Conservation (phyloP, 768 basidiomycete species). For the Phanerochaete sordida region DNA sequence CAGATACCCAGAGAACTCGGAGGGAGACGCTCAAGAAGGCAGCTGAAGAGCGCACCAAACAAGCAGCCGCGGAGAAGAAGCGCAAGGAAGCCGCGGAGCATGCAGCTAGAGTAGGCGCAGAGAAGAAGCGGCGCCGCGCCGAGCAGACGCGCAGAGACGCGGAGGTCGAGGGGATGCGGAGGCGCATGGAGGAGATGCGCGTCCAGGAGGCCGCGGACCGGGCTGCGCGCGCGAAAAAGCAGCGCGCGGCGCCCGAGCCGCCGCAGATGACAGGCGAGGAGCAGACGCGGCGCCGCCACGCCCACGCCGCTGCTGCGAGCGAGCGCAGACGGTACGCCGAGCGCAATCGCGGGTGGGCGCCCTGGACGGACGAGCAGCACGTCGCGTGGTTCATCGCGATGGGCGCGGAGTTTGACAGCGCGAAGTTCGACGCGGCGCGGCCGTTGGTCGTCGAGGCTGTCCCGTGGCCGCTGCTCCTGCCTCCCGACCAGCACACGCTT, state of each 20-base stretch:
- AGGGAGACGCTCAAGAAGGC: no score
- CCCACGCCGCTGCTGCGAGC: neutral
- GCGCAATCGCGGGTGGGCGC: neutral
- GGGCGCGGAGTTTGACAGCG: slow-evolving; percentile 50
- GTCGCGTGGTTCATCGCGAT: neutral
- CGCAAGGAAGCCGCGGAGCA: no score
- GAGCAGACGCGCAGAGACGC: neutral
- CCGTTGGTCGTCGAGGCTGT: slow-evolving; percentile 58
- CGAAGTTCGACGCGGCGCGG: slow-evolving; percentile 48
- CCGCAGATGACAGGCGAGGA: no score
- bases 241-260: neutral
- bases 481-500: slow-evolving; percentile 47
- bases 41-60: no score
- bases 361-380: neutral
- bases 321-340: neutral
- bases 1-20: no score
- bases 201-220: neutral
- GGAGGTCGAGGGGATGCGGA: neutral
- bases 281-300: no score
- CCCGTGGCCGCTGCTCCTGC: slow-evolving; percentile 71
- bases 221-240: neutral
- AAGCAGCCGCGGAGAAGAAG: no score
- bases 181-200: neutral
- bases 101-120: no score
- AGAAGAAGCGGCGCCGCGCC: no score